Conservation (phyloP, 495 filamentous ascomycete genomes). For the Aspergillus haitiensis region DNA sequence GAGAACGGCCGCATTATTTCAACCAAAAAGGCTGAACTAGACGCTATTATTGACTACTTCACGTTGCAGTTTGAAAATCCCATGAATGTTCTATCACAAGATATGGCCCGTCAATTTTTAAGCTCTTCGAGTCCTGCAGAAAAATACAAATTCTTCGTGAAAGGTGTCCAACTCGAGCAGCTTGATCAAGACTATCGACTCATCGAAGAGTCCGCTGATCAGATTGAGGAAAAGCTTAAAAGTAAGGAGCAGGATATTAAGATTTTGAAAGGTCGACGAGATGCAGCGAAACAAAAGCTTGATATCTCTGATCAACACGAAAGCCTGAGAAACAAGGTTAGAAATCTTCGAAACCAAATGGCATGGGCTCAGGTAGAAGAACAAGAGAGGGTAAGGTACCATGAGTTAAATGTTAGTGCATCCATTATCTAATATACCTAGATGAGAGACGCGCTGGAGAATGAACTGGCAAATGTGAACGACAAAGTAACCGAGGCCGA, state of each 20-base stretch:
- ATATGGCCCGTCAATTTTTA: constrained; percentile 90
- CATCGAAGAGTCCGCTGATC: constrained; percentile 68
- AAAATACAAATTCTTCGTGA: constrained; percentile 97
- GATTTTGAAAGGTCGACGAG: constrained; percentile 44
- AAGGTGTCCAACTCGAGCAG: constrained; percentile 90
- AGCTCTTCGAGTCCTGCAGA: constrained; percentile 75
- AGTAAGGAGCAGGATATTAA: constrained; percentile 50
- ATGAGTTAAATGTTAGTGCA: constrained; percentile 10
- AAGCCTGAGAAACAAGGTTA: constrained; percentile 52
- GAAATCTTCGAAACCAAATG: constrained; percentile 57
- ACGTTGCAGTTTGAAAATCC: constrained; percentile 95
- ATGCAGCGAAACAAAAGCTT: constrained; percentile 52
- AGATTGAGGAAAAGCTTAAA: constrained; percentile 60
- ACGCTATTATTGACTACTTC: constrained; percentile 90
- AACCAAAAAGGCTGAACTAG: constrained; percentile 82
- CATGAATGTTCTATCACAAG: constrained; percentile 96
- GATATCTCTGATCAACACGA: constrained; percentile 59
- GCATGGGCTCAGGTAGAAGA: constrained; percentile 73
- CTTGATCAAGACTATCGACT: constrained; percentile 88
- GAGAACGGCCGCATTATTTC: constrained; percentile 70
- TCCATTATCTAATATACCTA: constrained; percentile 15
- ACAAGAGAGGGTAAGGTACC: constrained; percentile 43
- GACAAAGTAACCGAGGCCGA: constrained; percentile 44
- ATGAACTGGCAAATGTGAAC: constrained; percentile 39
- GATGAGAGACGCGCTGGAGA: constrained; percentile 35